Percentiles rank a stretch among this genome's conserved stretches.
phyloP scores from a whole-genome alignment of 257 asterid species.

The Nyctanthes arbortristis region DNA sequence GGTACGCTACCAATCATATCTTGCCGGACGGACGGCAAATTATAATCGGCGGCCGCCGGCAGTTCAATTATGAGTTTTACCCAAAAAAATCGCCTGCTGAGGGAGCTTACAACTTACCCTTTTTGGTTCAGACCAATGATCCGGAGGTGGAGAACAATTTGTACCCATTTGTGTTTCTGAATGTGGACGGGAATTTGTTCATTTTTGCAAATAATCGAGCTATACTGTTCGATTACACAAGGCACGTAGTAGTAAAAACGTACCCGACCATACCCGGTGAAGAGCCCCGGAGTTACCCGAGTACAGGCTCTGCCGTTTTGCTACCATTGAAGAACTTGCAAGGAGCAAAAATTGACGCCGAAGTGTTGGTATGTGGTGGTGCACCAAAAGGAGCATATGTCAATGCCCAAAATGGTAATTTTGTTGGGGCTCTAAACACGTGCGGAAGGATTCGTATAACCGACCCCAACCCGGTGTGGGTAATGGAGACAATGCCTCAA shows the following conservation, averaged over 20 bases:
- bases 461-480: conserved; percentile 26
- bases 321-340: conserved; percentile 22
- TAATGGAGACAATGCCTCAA: conserved; percentile 25
- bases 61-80: conserved; percentile 28
- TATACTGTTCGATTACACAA: conserved; percentile 25
- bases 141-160: conserved; percentile 28
- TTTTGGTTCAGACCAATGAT: conserved; percentile 30
- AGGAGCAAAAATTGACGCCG: conserved; percentile 4
- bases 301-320: conserved; percentile 29
- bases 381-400: conserved; percentile 25
- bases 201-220: conserved; percentile 33
- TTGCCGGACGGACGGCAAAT: conserved; percentile 34
- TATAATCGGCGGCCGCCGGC: conserved; percentile 29
- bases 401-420: conserved; percentile 21
- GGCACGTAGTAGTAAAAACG: conserved; percentile 4
- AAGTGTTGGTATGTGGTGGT: conserved; percentile 32
- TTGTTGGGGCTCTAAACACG: conserved; percentile 14
- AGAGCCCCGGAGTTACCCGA: conserved; percentile 24
- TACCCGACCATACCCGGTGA: conserved; percentile 23
- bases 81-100: conserved; percentile 14
- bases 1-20: conserved; percentile 35
- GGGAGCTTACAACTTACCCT: conserved; percentile 20
- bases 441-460: conserved; percentile 24
- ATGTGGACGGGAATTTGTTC: conserved; percentile 31
- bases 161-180: conserved; percentile 36